A percentile compares a stretch with the other conserved stretches of the same genome.
Evolutionary conservation across 208 protist species (phyloP).

Genomic region (Leishmania tarentolae): DNA sequence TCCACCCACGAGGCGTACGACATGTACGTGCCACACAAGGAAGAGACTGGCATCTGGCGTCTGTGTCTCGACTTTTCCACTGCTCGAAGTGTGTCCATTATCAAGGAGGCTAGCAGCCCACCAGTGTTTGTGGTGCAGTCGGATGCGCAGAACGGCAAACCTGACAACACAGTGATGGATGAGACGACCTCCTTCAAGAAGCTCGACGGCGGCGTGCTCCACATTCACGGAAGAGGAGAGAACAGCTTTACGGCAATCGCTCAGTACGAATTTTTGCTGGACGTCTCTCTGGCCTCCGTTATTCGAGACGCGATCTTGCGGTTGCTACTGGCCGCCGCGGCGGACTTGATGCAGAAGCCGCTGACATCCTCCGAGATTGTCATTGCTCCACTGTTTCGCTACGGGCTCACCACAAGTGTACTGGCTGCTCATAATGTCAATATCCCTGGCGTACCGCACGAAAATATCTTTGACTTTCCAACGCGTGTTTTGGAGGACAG

Average conservation of each 20-base stretch:
- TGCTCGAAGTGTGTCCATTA: constrained; percentile 56
- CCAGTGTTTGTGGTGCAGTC: constrained; percentile 42
- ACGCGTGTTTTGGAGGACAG: constrained; percentile 60
- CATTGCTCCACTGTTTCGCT: constrained; percentile 65
- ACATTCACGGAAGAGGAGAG: constrained; percentile 72
- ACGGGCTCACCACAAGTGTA: constrained; percentile 60
- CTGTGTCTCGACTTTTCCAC: constrained; percentile 63
- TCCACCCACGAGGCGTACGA: constrained; percentile 78
- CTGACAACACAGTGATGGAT: constrained; percentile 46
- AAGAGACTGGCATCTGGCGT: constrained; percentile 46
- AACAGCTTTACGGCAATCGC: constrained; percentile 73
- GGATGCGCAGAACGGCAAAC: constrained; percentile 26
- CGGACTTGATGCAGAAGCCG: constrained; percentile 43
- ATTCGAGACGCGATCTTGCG: constrained; percentile 55
- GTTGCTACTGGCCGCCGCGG: constrained; percentile 49
- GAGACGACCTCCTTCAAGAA: constrained; percentile 50
- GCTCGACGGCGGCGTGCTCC: constrained; percentile 52
- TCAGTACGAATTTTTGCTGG: constrained; percentile 68
- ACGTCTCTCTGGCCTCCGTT: constrained; percentile 40
- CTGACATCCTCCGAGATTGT: constrained; percentile 26
- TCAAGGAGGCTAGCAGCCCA: constrained; percentile 54
- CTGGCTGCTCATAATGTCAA: constrained; percentile 55
- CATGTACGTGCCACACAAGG: constrained; percentile 49
- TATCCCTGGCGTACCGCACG: constrained; percentile 33
- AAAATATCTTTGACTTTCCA: constrained; percentile 39